Evolutionary conservation across 352 stramenopile species (phyloP).

Genomic region (Globisporangium cederbergense): DNA sequence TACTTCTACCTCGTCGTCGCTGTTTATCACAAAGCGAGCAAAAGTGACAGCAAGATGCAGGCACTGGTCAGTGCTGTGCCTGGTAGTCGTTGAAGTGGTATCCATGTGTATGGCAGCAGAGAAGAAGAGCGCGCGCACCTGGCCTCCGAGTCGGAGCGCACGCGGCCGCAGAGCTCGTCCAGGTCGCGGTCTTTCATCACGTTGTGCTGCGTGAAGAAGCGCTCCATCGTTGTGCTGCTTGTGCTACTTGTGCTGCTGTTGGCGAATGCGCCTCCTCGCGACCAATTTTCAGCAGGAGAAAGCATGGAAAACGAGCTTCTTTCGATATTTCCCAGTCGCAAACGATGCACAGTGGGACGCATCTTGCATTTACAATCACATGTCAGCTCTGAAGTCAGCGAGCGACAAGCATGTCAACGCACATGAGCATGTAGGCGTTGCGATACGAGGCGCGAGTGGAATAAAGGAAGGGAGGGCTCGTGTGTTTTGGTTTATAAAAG

Average conservation of each 20-base stretch:
- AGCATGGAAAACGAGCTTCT: slow-evolving; percentile 1
- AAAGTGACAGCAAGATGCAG: background rate
- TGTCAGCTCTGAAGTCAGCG: background rate
- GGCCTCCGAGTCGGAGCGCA: slow-evolving; percentile 70
- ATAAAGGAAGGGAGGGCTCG: background rate
- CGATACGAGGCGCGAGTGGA: too few species aligned
- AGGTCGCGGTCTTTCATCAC: slow-evolving; percentile 69
- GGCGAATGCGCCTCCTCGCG: slow-evolving; percentile 2
- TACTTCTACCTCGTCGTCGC: slow-evolving; percentile 49
- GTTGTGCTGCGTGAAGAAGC: slow-evolving; percentile 78
- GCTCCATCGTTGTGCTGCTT: slow-evolving; percentile 47
- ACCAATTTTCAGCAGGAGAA: background rate
- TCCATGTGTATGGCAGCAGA: slow-evolving; percentile 4
- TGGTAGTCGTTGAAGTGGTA: background rate
- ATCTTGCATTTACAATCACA: background rate
- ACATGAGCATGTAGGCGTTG: too few species aligned
- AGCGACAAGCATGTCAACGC: too few species aligned
- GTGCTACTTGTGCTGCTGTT: slow-evolving; percentile 5
- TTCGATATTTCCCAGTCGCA: slow-evolving; percentile 5
- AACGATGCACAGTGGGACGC: background rate
- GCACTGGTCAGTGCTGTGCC: background rate
- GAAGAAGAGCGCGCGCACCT: slow-evolving; percentile 27
- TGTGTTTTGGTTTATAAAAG: slow-evolving; percentile 14
- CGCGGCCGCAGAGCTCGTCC: slow-evolving; percentile 49
- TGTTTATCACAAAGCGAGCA: slow-evolving; percentile 14